phyloP scores from a whole-genome alignment of 2,329 filamentous ascomycete species.

The Claviceps sp. region DNA sequence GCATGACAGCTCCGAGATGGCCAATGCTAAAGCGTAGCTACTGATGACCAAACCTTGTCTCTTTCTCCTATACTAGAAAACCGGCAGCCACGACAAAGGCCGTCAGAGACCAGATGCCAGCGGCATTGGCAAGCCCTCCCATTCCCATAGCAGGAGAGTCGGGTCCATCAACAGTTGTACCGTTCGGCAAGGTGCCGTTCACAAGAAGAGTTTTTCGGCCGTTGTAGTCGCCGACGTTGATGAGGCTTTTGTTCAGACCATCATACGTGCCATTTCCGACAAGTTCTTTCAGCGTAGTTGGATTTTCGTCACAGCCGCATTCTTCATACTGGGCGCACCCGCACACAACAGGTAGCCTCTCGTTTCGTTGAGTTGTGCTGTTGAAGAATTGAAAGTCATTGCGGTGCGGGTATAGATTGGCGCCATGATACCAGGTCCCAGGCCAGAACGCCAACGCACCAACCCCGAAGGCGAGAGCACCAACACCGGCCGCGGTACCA shows the following conservation, averaged over 20 bases:
- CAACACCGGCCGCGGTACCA: constrained; percentile 36
- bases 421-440: constrained; percentile 49
- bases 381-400: constrained; percentile 37
- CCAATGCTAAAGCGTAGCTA: not conserved
- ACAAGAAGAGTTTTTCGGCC: constrained; percentile 46
- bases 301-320: constrained; percentile 60
- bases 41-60: not conserved
- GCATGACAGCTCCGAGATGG: not conserved
- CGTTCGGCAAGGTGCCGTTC: constrained; percentile 63
- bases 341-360: constrained; percentile 23
- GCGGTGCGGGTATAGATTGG: constrained; percentile 42
- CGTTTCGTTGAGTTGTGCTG: constrained; percentile 26
- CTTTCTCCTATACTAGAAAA: constrained; percentile 24
- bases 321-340: constrained; percentile 35
- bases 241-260: constrained; percentile 45
- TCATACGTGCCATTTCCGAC: constrained; percentile 52
- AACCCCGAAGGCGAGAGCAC: constrained; percentile 37
- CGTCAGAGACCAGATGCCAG: constrained; percentile 38
- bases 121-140: constrained; percentile 20
- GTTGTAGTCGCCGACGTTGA: constrained; percentile 37
- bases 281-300: constrained; percentile 40
- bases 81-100: constrained; percentile 31
- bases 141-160: constrained; percentile 22
- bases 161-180: constrained; percentile 34
- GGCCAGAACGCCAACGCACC: constrained; percentile 45